phyloP scores from a whole-genome alignment of 1,284 basidiomycete genomes.

The Puccinia triticina region DNA sequence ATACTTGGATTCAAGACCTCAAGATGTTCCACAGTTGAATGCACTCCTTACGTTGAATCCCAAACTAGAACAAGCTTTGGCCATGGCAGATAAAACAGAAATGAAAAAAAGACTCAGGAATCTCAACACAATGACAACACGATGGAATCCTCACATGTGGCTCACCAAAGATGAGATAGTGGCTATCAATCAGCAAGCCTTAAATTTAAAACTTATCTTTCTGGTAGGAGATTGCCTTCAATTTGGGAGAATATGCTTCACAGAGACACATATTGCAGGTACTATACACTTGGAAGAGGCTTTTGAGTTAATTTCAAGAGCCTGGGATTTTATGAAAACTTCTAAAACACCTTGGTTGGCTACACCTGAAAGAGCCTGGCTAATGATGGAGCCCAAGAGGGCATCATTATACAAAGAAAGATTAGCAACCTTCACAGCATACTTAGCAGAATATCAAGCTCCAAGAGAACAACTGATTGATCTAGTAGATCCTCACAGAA shows the following conservation, averaged over 20 bases:
- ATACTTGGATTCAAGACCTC: background rate
- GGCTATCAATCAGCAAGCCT: constrained; percentile 10
- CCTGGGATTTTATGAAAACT: background rate
- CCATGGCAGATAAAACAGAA: background rate
- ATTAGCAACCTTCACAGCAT: background rate
- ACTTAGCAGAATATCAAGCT: background rate
- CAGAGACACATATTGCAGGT: background rate
- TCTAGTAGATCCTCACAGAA: background rate
- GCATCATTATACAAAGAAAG: background rate
- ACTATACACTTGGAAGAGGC: background rate
- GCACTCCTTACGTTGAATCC: background rate
- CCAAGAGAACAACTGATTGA: background rate
- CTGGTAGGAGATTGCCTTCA: constrained; percentile 22
- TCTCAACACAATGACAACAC: background rate
- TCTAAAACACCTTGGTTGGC: background rate
- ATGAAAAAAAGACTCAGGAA: background rate
- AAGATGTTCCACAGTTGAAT: background rate
- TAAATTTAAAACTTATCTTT: constrained; percentile 1
- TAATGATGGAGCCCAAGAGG: constrained; percentile 1
- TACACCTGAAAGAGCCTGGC: constrained; percentile 22
- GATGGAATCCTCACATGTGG: constrained; percentile 12
- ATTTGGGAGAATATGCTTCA: constrained; percentile 2
- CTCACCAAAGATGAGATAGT: background rate
- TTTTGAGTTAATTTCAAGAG: background rate
- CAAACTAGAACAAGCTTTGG: background rate